Conservation (phyloP, 148 eudicot genomes). For the Amaranthus cruentus region DNA sequence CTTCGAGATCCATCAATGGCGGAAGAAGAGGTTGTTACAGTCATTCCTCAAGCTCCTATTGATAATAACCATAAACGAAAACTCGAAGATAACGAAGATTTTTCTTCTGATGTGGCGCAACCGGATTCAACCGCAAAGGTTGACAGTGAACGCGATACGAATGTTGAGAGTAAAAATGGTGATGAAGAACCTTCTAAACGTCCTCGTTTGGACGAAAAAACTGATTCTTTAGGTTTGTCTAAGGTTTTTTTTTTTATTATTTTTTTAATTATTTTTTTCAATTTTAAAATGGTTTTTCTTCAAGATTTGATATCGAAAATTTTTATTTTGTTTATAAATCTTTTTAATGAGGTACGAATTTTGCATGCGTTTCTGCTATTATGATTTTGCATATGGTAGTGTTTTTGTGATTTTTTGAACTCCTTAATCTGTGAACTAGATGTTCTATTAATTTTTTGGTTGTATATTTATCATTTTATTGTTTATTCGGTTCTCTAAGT, state of each 20-base stretch:
- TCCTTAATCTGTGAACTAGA: neutral
- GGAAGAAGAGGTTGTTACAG: slow-evolving; percentile 36
- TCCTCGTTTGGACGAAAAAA: slow-evolving; percentile 51
- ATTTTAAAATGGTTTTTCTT: neutral
- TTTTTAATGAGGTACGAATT: too few species aligned
- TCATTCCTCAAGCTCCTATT: slow-evolving; percentile 25
- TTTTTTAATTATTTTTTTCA: neutral
- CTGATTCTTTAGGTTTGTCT: slow-evolving; percentile 36
- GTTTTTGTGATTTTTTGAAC: neutral
- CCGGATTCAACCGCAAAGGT: slow-evolving; percentile 24
- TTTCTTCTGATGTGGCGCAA: slow-evolving; percentile 17
- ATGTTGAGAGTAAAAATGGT: slow-evolving; percentile 19
- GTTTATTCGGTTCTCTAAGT: too few species aligned
- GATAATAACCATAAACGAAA: slow-evolving; percentile 56
- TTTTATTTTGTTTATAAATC: neutral
- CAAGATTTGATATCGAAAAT: too few species aligned
- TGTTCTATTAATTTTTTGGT: too few species aligned
- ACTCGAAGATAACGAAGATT: slow-evolving; percentile 47
- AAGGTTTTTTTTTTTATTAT: neutral
- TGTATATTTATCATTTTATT: too few species aligned
- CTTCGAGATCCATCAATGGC: slow-evolving; percentile 36
- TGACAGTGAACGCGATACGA: slow-evolving; percentile 10
- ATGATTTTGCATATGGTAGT: neutral
- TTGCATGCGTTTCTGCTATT: too few species aligned
- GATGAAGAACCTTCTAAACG: slow-evolving; percentile 47